phyloP scores from a whole-genome alignment of 352 stramenopile genomes.

The Phytophthora hybrid region DNA sequence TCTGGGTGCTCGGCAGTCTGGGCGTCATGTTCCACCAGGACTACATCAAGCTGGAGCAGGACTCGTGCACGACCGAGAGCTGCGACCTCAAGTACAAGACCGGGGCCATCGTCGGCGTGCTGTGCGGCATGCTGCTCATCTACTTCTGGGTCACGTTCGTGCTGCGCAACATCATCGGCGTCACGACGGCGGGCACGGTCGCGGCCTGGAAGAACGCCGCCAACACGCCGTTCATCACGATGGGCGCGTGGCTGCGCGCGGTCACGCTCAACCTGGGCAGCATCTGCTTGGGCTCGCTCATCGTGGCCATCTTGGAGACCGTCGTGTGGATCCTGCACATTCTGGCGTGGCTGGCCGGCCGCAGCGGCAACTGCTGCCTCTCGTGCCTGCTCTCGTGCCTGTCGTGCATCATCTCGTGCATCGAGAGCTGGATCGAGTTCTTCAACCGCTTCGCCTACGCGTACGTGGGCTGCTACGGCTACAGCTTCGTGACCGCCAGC shows the following conservation, averaged over 20 bases:
- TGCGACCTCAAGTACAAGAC: constrained; percentile 61
- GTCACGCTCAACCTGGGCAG: constrained; percentile 92
- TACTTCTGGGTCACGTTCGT: constrained; percentile 94
- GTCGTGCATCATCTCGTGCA: constrained; percentile 80
- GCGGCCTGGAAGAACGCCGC: constrained; percentile 90
- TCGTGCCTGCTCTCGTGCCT: constrained; percentile 73
- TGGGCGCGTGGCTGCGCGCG: constrained; percentile 80
- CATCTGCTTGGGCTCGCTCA: constrained; percentile 94
- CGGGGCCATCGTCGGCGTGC: constrained; percentile 65
- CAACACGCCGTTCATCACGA: constrained; percentile 75
- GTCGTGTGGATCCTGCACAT: constrained; percentile 74
- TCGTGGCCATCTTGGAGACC: constrained; percentile 92
- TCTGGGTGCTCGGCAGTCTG: constrained; percentile 88
- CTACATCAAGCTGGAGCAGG: constrained; percentile 59
- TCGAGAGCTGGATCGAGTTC: constrained; percentile 89
- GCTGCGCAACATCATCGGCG: constrained; percentile 90
- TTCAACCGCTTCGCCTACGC: constrained; percentile 92
- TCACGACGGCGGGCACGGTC: constrained; percentile 91
- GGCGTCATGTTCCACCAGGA: constrained; percentile 85
- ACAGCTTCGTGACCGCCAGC: constrained; percentile 84
- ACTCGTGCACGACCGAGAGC: constrained; percentile 52
- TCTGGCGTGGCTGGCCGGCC: constrained; percentile 63
- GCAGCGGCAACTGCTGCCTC: constrained; percentile 81
- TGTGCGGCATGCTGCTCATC: constrained; percentile 92
- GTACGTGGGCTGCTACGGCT: constrained; percentile 90